Evolutionary conservation across 2,329 filamentous ascomycete genomes (phyloP).

Genomic region (Apiospora rasikravindrae): DNA sequence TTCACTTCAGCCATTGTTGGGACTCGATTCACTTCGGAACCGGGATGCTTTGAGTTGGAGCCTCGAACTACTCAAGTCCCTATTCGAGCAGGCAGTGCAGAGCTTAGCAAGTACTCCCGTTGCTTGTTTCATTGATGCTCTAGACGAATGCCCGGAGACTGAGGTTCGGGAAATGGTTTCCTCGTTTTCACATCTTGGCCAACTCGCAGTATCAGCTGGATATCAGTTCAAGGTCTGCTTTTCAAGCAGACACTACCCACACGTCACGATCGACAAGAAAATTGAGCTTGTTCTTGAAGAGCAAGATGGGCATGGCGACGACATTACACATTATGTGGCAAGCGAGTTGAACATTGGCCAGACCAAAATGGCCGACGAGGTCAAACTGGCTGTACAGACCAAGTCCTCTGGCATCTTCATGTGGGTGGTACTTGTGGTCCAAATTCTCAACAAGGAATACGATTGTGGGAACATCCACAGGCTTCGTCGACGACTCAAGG

Average conservation of each 20-base stretch:
- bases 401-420: constrained; percentile 12
- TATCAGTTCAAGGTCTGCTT: constrained; percentile 45
- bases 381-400: neutral
- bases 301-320: constrained; percentile 36
- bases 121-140: constrained; percentile 39
- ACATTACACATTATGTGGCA: neutral
- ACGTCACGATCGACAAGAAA: constrained; percentile 40
- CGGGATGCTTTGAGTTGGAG: neutral
- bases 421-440: constrained; percentile 34
- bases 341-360: neutral
- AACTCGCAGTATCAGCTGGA: constrained; percentile 27
- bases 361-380: neutral
- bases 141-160: constrained; percentile 54
- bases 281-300: constrained; percentile 41
- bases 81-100: constrained; percentile 29
- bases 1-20: constrained; percentile 41
- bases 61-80: constrained; percentile 31
- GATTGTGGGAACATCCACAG: constrained; percentile 30
- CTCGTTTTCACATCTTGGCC: constrained; percentile 47
- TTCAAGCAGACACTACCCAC: constrained; percentile 43
- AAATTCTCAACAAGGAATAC: constrained; percentile 44
- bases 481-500: constrained; percentile 36
- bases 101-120: constrained; percentile 21
- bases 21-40: constrained; percentile 7
- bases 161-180: constrained; percentile 49